Percentiles rank a stretch among this genome's conserved stretches.
Evolutionary conservation across 176 grass and related monocot species (phyloP).

Genomic region (Phoenix roebelenii): DNA sequence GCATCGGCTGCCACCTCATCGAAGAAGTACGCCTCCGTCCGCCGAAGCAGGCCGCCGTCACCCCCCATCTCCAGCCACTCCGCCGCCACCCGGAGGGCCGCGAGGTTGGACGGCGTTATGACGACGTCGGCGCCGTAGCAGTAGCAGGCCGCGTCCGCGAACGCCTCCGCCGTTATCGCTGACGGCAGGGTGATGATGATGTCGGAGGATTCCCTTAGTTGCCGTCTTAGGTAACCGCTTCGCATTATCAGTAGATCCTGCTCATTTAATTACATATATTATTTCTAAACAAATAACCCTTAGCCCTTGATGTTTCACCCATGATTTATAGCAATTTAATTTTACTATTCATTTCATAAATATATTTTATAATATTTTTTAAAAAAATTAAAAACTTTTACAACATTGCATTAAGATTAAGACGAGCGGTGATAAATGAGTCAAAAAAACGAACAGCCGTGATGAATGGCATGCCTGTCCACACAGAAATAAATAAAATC

Average conservation of each 20-base stretch:
- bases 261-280: background rate
- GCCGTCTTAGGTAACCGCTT: slow-evolving; percentile 57
- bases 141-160: slow-evolving; percentile 32
- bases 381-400: no score
- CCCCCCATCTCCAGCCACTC: slow-evolving; percentile 58
- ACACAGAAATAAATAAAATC: no score
- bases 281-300: no score
- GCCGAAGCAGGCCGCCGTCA: slow-evolving; percentile 15
- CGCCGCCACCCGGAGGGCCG: slow-evolving; percentile 31
- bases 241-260: slow-evolving; percentile 56
- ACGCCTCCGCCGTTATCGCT: slow-evolving; percentile 32
- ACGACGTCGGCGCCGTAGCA: slow-evolving; percentile 43
- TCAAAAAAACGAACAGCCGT: no score
- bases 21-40: slow-evolving; percentile 72
- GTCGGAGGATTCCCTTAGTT: slow-evolving; percentile 42
- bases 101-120: slow-evolving; percentile 40
- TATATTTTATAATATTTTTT: no score
- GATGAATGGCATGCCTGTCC: no score
- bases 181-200: slow-evolving; percentile 34
- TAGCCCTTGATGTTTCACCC: no score
- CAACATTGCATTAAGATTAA: no score
- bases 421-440: no score
- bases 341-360: no score
- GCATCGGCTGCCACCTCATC: slow-evolving; percentile 55
- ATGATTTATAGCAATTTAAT: no score